A percentile compares a stretch with the other conserved stretches of the same genome.
Conservation (phyloP, 495 filamentous ascomycete species). For the Penicillium waksmanii region DNA sequence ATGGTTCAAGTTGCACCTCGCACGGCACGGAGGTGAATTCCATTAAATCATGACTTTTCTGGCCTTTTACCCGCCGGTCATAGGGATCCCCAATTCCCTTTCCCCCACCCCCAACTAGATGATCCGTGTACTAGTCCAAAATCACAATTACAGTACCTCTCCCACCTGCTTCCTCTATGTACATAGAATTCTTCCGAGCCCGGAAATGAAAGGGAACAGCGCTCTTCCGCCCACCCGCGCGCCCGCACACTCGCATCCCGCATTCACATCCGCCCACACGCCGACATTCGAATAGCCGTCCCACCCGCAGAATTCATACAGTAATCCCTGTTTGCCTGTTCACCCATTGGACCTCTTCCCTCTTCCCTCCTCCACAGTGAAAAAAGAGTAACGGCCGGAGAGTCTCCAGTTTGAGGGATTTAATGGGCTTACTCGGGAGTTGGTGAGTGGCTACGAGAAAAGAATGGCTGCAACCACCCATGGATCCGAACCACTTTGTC, state of each 20-base stretch:
- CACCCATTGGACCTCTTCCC: neutral
- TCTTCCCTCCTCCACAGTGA: neutral
- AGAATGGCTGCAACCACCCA: conserved; percentile 4
- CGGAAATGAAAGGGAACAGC: conserved; percentile 10
- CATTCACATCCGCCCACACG: neutral
- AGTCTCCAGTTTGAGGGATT: conserved; percentile 5
- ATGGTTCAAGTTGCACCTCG: neutral
- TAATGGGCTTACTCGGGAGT: neutral
- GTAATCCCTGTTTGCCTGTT: no score
- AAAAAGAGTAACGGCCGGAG: neutral
- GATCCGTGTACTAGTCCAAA: no score
- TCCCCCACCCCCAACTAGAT: neutral
- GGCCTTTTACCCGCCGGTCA: conserved; percentile 1
- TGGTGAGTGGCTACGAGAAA: neutral
- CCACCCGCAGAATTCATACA: no score
- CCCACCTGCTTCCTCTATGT: no score
- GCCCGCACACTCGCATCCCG: neutral
- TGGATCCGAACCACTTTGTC: neutral
- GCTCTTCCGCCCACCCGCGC: conserved; percentile 8
- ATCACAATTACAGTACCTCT: no score
- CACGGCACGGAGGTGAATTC: conserved; percentile 14
- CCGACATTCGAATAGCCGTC: neutral
- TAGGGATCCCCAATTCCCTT: neutral
- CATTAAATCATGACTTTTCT: conserved; percentile 9
- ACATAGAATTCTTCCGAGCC: neutral